Evolutionary conservation across 495 filamentous ascomycete genomes (phyloP).

Genomic region (Hyaloscypha finlandica): DNA sequence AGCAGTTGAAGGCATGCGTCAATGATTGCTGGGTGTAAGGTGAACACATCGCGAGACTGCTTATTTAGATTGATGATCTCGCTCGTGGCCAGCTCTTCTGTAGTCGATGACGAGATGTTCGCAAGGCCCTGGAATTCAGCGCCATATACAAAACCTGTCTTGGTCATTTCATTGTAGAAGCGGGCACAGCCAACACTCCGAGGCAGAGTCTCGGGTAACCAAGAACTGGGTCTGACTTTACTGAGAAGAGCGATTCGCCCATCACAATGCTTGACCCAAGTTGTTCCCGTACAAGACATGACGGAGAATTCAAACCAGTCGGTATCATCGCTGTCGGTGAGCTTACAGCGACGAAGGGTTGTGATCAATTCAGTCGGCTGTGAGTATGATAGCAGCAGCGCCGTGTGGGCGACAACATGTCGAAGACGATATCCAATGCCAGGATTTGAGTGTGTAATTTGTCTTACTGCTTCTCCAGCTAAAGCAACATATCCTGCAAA

Average conservation of each 20-base stretch:
- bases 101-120: slow-evolving; percentile 22
- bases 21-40: slow-evolving; percentile 11
- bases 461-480: slow-evolving; percentile 46
- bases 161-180: slow-evolving; percentile 31
- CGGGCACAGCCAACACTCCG: slow-evolving; percentile 6
- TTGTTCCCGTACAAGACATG: not conserved
- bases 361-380: slow-evolving; percentile 40
- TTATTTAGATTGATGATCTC: not conserved
- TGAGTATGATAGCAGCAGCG: slow-evolving; percentile 29
- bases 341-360: slow-evolving; percentile 35
- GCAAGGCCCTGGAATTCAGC: slow-evolving; percentile 40
- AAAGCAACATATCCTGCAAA: slow-evolving; percentile 49
- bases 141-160: slow-evolving; percentile 35
- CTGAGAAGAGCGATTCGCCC: slow-evolving; percentile 24
- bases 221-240: not conserved
- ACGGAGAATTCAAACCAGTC: slow-evolving; percentile 48
- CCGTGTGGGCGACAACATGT: slow-evolving; percentile 12
- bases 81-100: slow-evolving; percentile 16
- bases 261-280: slow-evolving; percentile 12
- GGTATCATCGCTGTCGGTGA: slow-evolving; percentile 39
- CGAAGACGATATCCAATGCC: not conserved
- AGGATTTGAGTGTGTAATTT: slow-evolving; percentile 28
- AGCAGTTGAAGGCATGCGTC: slow-evolving; percentile 10
- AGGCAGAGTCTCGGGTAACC: not conserved
- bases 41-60: not conserved